Evolutionary conservation across 257 asterid genomes (phyloP), one percentile per base, ranked within the genome.

Genomic region (Coffea eugenioides): DNA sequence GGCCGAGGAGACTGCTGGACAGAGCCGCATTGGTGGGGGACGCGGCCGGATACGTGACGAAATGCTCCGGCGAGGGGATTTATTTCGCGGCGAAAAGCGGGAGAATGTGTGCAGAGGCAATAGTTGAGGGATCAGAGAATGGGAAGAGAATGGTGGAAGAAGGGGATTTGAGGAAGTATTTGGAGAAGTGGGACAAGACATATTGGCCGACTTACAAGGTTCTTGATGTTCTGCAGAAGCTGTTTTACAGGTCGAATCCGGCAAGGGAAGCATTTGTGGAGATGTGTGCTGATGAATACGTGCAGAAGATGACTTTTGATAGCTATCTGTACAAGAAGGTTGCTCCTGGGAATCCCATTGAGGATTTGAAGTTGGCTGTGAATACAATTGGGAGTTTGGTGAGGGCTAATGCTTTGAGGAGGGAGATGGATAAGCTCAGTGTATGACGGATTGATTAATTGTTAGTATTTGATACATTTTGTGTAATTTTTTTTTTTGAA

Each of bases 141-240:
- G 97, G 97, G 86, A 91, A 89, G 73, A 87, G 97, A 56, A 88
- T 90, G 97, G 89, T 91, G 76, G 94, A 90, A 4, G 97, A 94
- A 84, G 84, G 92, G 20, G 98, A 94, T 77, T 62, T 94, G 81
- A 86, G 98, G 88, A 92, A 86, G 21, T 94, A 94, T 45, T 70
- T 94, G 86, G 93, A 91, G 84, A 90, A 90, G 18, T 95, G 98
- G 98, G 98, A 95, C 84, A 91, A 91, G 77, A 90, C 97, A 0
- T 95, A 95, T 11, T 91, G 97, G 97, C 97, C 97, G 6, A 95
- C 98, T 1, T 95, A 92, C 79, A 95, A 95, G 82, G 97, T 95
- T 18, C 81, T 95, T 68, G 98, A 95, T 78, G 77, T 93, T 0
- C 46, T 95, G 88, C 98, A 95, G 91, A 93, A 93, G 88, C 94